Evolutionary conservation across 176 grass and related monocot genomes (phyloP), one percentile per base, ranked within the genome.

Genomic region (Oropetium thomaeum): DNA sequence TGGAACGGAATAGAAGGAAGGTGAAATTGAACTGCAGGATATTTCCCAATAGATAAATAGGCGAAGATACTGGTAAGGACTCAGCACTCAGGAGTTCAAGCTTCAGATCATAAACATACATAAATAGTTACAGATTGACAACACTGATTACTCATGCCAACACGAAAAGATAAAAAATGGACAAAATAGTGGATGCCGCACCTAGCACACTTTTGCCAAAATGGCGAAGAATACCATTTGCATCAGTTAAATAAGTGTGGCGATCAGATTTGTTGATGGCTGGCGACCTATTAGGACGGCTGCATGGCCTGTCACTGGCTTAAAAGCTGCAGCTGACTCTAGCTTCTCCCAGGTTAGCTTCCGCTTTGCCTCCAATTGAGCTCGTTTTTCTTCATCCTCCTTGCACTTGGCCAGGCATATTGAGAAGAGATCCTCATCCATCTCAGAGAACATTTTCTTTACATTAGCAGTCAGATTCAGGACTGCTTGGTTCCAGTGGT

Each of bases 401-500:
- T 94, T 86, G 73, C 79, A 90, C 75, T 95, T 86, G 2, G 41
- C 65, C 17, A 92, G 53, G 51, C 96, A 94, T 58, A 74, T 80
- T 0, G 73, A 79, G 59, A 88, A 84, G 33, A 98, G 76, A n/a
- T 84, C 89, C 22, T 86, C 84, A 1, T 98, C 91, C 96, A 98
- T 88, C 70, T 98, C 96, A 31, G 83, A 91, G 13, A 95, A 71
- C 89, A 92, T 92, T 82, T 95, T 95, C 71, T 76, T 90, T 5
- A 98, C 91, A 61, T 88, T 98, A 55, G 74, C 39, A 28, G 91
- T 92, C 30, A 92, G 84, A 69, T 98, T 98, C 73, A 94, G 65
- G 61, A 95, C 91, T 4, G 91, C 74, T 40, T 89, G 96, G 43
- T 98, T 98, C 91, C 96, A 98, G 76, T 98, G 96, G 62, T 68